A percentile compares a stretch with the other conserved stretches of the same genome.
Conservation (phyloP, 2,329 filamentous ascomycete species). For the Ophiostoma sp. region DNA sequence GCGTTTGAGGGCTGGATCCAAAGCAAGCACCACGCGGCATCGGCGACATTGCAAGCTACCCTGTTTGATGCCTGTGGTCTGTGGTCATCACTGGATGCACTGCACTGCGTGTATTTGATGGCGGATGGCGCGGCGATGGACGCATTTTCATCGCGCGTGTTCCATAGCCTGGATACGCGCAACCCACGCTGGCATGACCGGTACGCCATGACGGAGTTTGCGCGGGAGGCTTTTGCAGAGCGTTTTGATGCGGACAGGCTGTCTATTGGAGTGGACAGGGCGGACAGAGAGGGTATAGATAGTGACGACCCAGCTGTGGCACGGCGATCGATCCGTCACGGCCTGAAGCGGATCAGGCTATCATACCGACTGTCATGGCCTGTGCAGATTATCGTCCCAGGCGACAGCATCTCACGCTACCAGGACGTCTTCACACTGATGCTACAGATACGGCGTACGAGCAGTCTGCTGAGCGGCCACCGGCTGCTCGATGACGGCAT, state of each 20-base stretch:
- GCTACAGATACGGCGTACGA: slow-evolving; percentile 69
- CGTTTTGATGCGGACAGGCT: slow-evolving; percentile 43
- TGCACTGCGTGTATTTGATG: slow-evolving; percentile 72
- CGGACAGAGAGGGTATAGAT: background rate
- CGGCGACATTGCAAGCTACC: slow-evolving; percentile 57
- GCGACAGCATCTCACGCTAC: slow-evolving; percentile 59
- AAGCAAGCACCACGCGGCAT: slow-evolving; percentile 66
- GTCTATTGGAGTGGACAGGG: slow-evolving; percentile 12
- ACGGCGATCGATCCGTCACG: slow-evolving; percentile 54
- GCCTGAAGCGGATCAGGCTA: slow-evolving; percentile 59
- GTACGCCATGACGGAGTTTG: slow-evolving; percentile 72
- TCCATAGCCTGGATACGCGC: slow-evolving; percentile 64
- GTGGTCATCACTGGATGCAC: slow-evolving; percentile 55
- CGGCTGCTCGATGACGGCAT: slow-evolving; percentile 39
- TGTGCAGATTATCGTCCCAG: slow-evolving; percentile 66
- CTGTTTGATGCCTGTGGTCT: slow-evolving; percentile 68
- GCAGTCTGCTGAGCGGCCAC: slow-evolving; percentile 57
- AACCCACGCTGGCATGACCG: slow-evolving; percentile 68
- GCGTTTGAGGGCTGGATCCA: slow-evolving; percentile 73
- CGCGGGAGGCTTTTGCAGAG: slow-evolving; percentile 63
- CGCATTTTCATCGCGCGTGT: slow-evolving; percentile 62
- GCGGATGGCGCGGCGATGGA: slow-evolving; percentile 65
- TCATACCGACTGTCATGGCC: slow-evolving; percentile 64
- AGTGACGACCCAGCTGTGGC: slow-evolving; percentile 41
- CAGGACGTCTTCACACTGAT: slow-evolving; percentile 69